Conservation (phyloP, 1,139 yeast species). For the Lodderomyces metapsilosis region DNA sequence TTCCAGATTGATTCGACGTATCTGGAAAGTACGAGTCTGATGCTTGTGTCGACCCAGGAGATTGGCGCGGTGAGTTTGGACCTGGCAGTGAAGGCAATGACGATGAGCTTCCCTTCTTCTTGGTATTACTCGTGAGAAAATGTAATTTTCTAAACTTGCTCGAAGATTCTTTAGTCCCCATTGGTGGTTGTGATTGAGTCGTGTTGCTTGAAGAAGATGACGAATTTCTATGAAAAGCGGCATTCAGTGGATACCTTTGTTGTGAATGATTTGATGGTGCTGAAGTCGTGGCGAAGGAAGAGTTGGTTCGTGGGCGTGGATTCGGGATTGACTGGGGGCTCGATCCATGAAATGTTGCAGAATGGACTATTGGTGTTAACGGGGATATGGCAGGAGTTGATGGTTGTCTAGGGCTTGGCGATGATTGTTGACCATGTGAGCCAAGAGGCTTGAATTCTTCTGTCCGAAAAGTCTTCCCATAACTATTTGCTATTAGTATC, state of each 20-base stretch:
- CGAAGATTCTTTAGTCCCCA: constrained; percentile 4
- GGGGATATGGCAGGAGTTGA: constrained; percentile 4
- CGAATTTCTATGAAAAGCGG: constrained; percentile 11
- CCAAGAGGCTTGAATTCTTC: constrained; percentile 7
- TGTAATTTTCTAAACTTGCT: constrained; percentile 13
- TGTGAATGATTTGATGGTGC: constrained; percentile 2
- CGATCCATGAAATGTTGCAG: constrained; percentile 2
- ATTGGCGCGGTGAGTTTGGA: constrained; percentile 4
- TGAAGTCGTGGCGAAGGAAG: constrained; percentile 8
- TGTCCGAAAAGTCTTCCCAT: constrained; percentile 8
- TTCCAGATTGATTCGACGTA: neutral
- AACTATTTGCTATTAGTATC: constrained; percentile 9
- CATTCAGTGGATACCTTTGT: constrained; percentile 8
- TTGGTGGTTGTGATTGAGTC: neutral
- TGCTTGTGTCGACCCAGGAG: constrained; percentile 5
- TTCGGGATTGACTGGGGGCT: constrained; percentile 2
- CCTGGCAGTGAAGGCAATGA: constrained; percentile 7
- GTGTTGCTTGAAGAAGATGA: neutral
- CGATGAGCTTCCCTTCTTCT: constrained; percentile 8
- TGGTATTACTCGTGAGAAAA: constrained; percentile 7
- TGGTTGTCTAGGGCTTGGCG: constrained; percentile 2
- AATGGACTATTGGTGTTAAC: neutral
- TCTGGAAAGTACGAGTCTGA: constrained; percentile 12
- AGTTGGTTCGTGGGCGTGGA: constrained; percentile 11
- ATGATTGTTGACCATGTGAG: neutral